A percentile compares a stretch with the other conserved stretches of the same genome.
Conservation (phyloP, 345 rosid genomes). For the Brassica nigra region DNA sequence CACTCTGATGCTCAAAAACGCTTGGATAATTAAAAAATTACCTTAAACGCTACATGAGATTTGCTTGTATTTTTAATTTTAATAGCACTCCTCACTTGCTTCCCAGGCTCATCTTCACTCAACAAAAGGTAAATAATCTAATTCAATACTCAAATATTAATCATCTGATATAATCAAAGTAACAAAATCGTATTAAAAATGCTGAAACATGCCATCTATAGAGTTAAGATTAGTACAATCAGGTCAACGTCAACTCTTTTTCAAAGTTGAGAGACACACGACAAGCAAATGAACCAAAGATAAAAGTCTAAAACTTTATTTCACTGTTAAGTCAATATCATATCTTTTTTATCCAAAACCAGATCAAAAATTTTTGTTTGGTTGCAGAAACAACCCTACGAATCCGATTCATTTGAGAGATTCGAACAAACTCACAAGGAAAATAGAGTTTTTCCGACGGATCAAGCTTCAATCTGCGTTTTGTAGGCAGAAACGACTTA, state of each 20-base stretch:
- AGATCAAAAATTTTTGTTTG: neutral
- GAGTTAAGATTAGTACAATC: neutral
- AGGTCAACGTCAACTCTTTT: constrained; percentile 11
- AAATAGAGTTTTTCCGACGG: constrained; percentile 84
- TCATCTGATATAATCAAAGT: neutral
- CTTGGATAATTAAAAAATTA: neutral
- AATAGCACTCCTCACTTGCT: constrained; percentile 94
- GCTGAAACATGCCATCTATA: neutral
- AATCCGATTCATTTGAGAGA: constrained; percentile 8
- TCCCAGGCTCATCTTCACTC: constrained; percentile 91
- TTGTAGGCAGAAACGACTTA: constrained; percentile 67
- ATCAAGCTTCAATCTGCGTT: constrained; percentile 90
- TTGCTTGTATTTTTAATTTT: constrained; percentile 93
- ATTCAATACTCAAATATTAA: neutral
- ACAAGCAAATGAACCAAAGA: neutral
- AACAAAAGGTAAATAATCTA: neutral
- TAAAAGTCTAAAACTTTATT: neutral
- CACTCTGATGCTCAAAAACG: neutral
- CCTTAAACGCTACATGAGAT: constrained; percentile 79
- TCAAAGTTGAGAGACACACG: neutral
- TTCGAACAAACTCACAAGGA: constrained; percentile 61
- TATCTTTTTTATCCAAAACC: neutral
- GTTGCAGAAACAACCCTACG: neutral
- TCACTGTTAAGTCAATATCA: neutral
- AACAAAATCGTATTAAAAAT: neutral